phyloP scores from a whole-genome alignment of 768 basidiomycete species.

The Pleurotus salmoneostramineus region DNA sequence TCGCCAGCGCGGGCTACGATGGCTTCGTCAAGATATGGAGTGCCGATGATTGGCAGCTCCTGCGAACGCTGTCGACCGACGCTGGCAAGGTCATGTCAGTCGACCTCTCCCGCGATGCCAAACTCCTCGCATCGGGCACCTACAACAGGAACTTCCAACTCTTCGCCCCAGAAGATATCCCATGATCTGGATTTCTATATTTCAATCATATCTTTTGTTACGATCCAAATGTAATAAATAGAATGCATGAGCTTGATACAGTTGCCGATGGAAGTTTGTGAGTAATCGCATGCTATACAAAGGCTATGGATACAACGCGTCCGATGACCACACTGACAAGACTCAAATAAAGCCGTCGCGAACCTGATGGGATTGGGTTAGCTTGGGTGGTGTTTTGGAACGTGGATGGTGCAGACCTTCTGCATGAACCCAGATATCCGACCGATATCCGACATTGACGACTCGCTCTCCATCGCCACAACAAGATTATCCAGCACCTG shows the following conservation, averaged over 20 bases:
- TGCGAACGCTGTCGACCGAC: slow-evolving; percentile 86
- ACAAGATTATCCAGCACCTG: slow-evolving; percentile 85
- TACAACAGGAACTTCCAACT: slow-evolving; percentile 95
- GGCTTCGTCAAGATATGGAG: slow-evolving; percentile 95
- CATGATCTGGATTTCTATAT: slow-evolving; percentile 10
- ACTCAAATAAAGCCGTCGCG: slow-evolving; percentile 56
- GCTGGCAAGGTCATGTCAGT: slow-evolving; percentile 99
- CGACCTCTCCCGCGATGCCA: slow-evolving; percentile 81
- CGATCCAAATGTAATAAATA: slow-evolving; percentile 13
- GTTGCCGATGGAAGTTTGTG: slow-evolving; percentile 16
- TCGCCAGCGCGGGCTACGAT: slow-evolving; percentile 93
- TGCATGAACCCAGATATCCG: slow-evolving; percentile 91
- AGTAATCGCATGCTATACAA: slow-evolving; percentile 13
- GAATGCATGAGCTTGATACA: slow-evolving; percentile 25
- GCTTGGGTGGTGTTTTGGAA: neutral
- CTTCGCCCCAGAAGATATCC: slow-evolving; percentile 73
- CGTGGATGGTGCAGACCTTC: slow-evolving; percentile 46
- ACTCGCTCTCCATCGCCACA: slow-evolving; percentile 84
- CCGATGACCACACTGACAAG: slow-evolving; percentile 5
- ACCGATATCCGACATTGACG: slow-evolving; percentile 75
- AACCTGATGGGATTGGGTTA: slow-evolving; percentile 30
- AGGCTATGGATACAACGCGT: slow-evolving; percentile 12
- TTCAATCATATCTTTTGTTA: slow-evolving; percentile 7
- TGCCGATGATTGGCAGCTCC: slow-evolving; percentile 95
- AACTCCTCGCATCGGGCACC: slow-evolving; percentile 83